Evolutionary conservation across 352 stramenopile species (phyloP).

Genomic region (Phytophthora tentaculata): DNA sequence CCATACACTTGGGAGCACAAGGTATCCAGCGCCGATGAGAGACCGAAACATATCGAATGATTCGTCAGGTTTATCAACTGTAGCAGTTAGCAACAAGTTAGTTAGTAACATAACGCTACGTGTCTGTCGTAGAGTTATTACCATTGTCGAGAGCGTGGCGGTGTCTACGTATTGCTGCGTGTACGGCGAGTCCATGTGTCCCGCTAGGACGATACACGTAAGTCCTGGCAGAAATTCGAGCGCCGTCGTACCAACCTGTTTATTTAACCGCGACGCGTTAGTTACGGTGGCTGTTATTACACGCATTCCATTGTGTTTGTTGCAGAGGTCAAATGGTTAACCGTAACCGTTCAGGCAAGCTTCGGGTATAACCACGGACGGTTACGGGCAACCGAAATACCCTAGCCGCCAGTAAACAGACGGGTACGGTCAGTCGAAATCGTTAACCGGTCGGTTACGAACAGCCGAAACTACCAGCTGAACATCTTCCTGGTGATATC

Average conservation of each 20-base stretch:
- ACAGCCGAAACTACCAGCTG: too few relatives aligned
- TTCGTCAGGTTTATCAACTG: constrained; percentile 73
- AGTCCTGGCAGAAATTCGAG: constrained; percentile 63
- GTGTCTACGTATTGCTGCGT: constrained; percentile 69
- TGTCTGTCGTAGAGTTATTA: constrained; percentile 12
- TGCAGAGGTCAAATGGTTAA: too few relatives aligned
- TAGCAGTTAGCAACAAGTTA: background rate
- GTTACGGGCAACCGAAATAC: too few relatives aligned
- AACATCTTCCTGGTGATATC: too few relatives aligned
- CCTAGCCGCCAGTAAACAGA: too few relatives aligned
- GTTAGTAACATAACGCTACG: background rate
- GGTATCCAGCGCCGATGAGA: constrained; percentile 80
- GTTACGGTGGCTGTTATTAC: background rate
- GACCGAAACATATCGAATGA: constrained; percentile 57
- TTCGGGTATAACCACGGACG: too few relatives aligned
- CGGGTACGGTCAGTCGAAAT: too few relatives aligned
- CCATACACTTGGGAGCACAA: constrained; percentile 74
- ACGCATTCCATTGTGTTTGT: background rate
- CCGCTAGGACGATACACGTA: constrained; percentile 62
- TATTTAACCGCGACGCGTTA: background rate
- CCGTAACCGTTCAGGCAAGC: too few relatives aligned
- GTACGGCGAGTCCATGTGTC: constrained; percentile 63
- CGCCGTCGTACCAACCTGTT: constrained; percentile 42
- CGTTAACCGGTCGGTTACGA: too few relatives aligned
- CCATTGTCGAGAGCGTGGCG: constrained; percentile 59